Evolutionary conservation across 129 eudicot species (phyloP), one percentile per base, ranked within the genome.

Genomic region (Glebionis coronaria): DNA sequence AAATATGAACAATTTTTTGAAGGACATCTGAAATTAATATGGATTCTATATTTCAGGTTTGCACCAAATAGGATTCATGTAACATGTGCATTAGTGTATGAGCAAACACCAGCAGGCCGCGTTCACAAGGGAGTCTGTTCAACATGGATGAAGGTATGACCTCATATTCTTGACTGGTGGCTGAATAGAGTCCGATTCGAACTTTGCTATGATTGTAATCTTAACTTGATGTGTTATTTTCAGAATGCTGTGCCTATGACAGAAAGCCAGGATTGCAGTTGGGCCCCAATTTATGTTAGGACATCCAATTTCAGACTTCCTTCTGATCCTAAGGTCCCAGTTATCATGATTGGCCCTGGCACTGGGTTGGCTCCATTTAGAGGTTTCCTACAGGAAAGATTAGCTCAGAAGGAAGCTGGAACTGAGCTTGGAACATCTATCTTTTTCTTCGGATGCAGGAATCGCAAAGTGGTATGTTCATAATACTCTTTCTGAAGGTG

Each of bases 271-370:
- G 87, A 89, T 72, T 86, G 90, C 84, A 86, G 95, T 76, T 80
- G 86, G 84, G 99, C 97, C 21, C 95, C 97, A 11, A 79, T 87
- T 46, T 94, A 77, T 63, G 90, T 94, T 56, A 82, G 99, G 73
- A 83, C 83, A 19, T 94, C 99, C n/a, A 94, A 94, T 81, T 94
- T 94, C 67, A 89, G 77, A 74, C 93, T 94, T 58, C 99, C 99
- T 46, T 50, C 87, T 51, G 97, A 94, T 66, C 66, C 92, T 50
- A 82, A 84, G 61, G 81, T 87, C 66, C 99, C 99, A 0, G 77
- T 94, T 18, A 84, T 94, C 75, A 94, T 94, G 99, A 85, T 94
- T 60, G 99, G 99, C n/a, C 99, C 99, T 16, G 99, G 99, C 38
- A 94, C 99, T 5, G 99, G 99, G 44, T 81, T 94, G 83, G 99